Base-by-base conservation (phyloP, 148 eudicot genomes). In the Drosera capensis region DNA sequence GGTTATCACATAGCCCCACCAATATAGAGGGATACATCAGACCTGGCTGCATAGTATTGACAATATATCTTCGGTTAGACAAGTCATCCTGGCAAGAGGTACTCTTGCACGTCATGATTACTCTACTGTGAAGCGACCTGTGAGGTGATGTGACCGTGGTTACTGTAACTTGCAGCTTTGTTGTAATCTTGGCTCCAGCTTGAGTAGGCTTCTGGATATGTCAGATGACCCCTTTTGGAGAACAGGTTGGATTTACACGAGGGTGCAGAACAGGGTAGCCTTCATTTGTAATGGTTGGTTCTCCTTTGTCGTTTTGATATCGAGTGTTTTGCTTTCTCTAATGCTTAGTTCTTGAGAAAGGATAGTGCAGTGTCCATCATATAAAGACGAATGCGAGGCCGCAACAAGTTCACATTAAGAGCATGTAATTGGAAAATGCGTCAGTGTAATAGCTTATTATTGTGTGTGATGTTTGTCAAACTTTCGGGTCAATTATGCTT, bases 11-110 rank as follows among this genome's bases (percentile, higher is more conserved):
- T 54, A 84, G 76, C 62, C 99, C 99, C 34, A 71, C 85, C 7
- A 88, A 90, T 43, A 84, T 90, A 52, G 99, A 90, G 50, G 82
- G 95, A 63, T 84, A 80, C 72, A 90, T 90, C 39, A 72, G 80
- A 62, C 99, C 99, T 63, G 99, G 99, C 52, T 90, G 99, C 49
- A 56, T 84, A 40, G 67, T 90, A 51, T 71, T 90, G 54, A 85
- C 87, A 2, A 48, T 90, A 65, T 90, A 90, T 68, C 68, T 80
- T 39, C 81, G 85, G 3, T 64, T 84, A 65, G 67, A 60, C 25
- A 64, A 64, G 31, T 68, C 93, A 46, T 47, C 56, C 11, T 90
- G 95, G 99, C 87, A 90, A 40, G 74, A 80, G 95, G 99, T 90
- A 67, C 63, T 54, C 40, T 47, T 43, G 20, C 42, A 45, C 22